Evolutionary conservation across 805 yeast genomes (phyloP).

Genomic region (Suhomyces vadensis): DNA sequence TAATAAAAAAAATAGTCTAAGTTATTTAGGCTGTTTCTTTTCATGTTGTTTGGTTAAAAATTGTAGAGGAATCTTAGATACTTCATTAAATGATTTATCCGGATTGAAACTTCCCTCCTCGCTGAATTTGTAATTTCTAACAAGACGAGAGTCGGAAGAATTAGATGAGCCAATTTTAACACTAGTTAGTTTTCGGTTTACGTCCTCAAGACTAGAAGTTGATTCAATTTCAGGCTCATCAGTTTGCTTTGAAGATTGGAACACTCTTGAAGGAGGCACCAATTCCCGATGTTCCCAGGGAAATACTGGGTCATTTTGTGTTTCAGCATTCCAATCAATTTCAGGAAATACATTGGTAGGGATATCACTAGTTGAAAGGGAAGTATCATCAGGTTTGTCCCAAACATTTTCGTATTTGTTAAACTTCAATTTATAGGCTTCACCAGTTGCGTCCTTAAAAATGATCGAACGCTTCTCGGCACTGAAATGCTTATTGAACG

Average conservation of each 20-base stretch:
- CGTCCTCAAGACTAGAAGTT: neutral
- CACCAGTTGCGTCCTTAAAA: slow-evolving; percentile 18
- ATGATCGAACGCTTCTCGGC: slow-evolving; percentile 18
- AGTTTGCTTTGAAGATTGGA: slow-evolving; percentile 12
- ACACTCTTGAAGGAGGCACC: slow-evolving; percentile 27
- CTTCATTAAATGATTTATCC: slow-evolving; percentile 27
- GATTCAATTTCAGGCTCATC: neutral
- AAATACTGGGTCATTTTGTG: slow-evolving; percentile 17
- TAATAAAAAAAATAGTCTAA: neutral
- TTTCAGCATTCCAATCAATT: neutral
- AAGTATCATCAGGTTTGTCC: slow-evolving; percentile 16
- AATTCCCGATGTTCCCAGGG: slow-evolving; percentile 32
- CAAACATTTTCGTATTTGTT: slow-evolving; percentile 21
- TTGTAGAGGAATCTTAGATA: slow-evolving; percentile 27
- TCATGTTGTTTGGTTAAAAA: slow-evolving; percentile 21
- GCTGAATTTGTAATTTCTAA: slow-evolving; percentile 9
- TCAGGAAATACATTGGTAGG: neutral
- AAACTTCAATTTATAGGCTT: slow-evolving; percentile 23
- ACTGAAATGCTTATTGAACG: slow-evolving; percentile 23
- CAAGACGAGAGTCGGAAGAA: slow-evolving; percentile 4
- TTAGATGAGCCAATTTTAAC: slow-evolving; percentile 8
- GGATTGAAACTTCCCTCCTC: slow-evolving; percentile 22
- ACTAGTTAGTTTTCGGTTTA: neutral
- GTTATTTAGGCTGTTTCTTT: slow-evolving; percentile 7
- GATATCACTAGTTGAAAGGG: neutral